phyloP scores from a whole-genome alignment of 2,329 filamentous ascomycete genomes.

The Zarea fungicola region DNA sequence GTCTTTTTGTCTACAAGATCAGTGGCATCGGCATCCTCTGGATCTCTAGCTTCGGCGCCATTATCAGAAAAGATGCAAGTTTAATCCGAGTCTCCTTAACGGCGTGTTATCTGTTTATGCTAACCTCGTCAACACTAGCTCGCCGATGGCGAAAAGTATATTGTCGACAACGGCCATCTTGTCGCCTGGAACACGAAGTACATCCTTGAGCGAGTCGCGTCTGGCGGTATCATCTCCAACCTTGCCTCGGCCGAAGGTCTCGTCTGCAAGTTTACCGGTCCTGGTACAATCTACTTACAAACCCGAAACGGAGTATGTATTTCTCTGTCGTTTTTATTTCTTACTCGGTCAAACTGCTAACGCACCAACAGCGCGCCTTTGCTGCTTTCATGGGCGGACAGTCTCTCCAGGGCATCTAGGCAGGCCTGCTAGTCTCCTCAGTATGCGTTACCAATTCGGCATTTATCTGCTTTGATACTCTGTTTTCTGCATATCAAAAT shows the following conservation, averaged over 20 bases:
- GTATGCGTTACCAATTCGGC: too few relatives aligned
- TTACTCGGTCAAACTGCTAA: slow-evolving; percentile 3
- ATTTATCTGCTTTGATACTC: neutral
- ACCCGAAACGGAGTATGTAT: slow-evolving; percentile 72
- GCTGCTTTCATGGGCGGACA: slow-evolving; percentile 48
- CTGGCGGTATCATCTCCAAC: slow-evolving; percentile 88
- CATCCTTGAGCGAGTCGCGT: slow-evolving; percentile 80
- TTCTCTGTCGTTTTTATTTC: neutral
- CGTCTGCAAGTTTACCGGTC: slow-evolving; percentile 90
- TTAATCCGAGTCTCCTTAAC: too few relatives aligned
- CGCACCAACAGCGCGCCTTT: slow-evolving; percentile 43
- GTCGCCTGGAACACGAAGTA: slow-evolving; percentile 98
- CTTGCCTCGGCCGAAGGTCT: slow-evolving; percentile 78
- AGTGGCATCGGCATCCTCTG: slow-evolving; percentile 76
- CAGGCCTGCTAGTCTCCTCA: neutral
- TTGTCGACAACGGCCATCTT: slow-evolving; percentile 87
- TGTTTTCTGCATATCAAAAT: neutral
- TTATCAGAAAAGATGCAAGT: slow-evolving; percentile 86
- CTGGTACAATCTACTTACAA: slow-evolving; percentile 87
- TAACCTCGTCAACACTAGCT: slow-evolving; percentile 38
- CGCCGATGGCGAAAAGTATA: slow-evolving; percentile 73
- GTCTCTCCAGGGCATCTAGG: slow-evolving; percentile 25
- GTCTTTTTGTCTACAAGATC: slow-evolving; percentile 85
- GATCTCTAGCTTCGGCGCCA: slow-evolving; percentile 90
- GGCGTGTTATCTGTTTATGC: too few relatives aligned